A percentile compares a stretch with the other conserved stretches of the same genome.
These are phyloP conservation scores for Xylaria sp. DNA, from an alignment of 2,329 filamentous ascomycete genomes.

Conservation along the genomic window DNA sequence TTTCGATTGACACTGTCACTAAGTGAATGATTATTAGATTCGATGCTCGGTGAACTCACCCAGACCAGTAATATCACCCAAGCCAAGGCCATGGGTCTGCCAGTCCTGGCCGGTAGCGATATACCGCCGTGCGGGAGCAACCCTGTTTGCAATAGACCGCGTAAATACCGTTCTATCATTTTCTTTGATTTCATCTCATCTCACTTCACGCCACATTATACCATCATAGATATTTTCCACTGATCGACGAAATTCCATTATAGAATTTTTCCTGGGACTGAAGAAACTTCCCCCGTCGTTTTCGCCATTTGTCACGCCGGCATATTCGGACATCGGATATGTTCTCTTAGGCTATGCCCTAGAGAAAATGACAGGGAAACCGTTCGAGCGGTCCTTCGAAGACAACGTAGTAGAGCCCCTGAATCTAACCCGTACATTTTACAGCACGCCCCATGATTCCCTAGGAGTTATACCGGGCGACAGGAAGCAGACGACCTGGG, in stretches of 20 bases:
- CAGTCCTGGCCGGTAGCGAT: slow-evolving; percentile 40
- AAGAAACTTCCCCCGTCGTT: slow-evolving; percentile 48
- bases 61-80: slow-evolving; percentile 32
- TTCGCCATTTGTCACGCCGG: slow-evolving; percentile 50
- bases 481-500: slow-evolving; percentile 48
- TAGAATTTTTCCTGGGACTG: slow-evolving; percentile 48
- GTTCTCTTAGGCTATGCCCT: slow-evolving; percentile 52
- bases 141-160: slow-evolving; percentile 48
- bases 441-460: slow-evolving; percentile 46
- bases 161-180: slow-evolving; percentile 27
- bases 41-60: slow-evolving; percentile 43
- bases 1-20: not conserved
- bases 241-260: not conserved
- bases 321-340: slow-evolving; percentile 54
- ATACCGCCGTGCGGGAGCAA: slow-evolving; percentile 48
- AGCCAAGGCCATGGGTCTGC: slow-evolving; percentile 45
- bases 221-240: slow-evolving; percentile 16
- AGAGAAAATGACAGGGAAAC: slow-evolving; percentile 49
- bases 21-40: slow-evolving; percentile 31
- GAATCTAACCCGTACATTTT: slow-evolving; percentile 48
- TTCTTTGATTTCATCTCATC: not conserved
- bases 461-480: slow-evolving; percentile 51
- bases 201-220: not conserved
- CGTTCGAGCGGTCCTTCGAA: slow-evolving; percentile 48
- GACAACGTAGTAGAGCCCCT: slow-evolving; percentile 49